Conservation (phyloP, 768 basidiomycete species). For the Naematelia encephala region DNA sequence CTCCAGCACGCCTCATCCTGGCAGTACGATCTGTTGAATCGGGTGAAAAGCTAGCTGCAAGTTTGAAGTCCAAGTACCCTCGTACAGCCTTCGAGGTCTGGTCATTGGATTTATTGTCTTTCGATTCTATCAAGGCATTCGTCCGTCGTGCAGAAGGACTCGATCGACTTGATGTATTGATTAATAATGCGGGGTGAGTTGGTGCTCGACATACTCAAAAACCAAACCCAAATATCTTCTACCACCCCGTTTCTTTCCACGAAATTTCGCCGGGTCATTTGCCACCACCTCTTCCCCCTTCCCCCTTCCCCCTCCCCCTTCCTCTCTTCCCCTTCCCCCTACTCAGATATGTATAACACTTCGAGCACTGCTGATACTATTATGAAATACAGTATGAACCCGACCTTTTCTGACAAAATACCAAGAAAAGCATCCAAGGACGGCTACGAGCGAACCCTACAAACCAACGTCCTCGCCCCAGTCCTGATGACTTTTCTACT, state of each 20-base stretch:
- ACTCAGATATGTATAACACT: background rate
- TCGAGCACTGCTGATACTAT: background rate
- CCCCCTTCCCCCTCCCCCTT: background rate
- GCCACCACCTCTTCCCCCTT: background rate
- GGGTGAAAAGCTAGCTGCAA: slow-evolving; percentile 5
- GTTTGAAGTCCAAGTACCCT: slow-evolving; percentile 6
- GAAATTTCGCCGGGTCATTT: background rate
- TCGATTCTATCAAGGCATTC: slow-evolving; percentile 16
- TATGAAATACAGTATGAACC: slow-evolving; percentile 14
- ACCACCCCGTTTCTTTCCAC: background rate
- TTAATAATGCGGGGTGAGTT: slow-evolving; percentile 29
- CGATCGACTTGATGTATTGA: slow-evolving; percentile 15
- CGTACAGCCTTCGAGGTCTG: slow-evolving; percentile 9
- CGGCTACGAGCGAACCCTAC: slow-evolving; percentile 18
- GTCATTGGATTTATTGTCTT: slow-evolving; percentile 11
- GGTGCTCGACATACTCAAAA: background rate
- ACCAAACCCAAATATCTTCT: no score
- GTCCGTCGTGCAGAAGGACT: background rate
- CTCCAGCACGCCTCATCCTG: slow-evolving; percentile 16
- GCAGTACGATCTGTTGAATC: slow-evolving; percentile 14
- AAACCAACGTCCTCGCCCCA: slow-evolving; percentile 21
- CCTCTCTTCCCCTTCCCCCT: background rate
- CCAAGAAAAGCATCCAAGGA: slow-evolving; percentile 11
- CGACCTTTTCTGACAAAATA: slow-evolving; percentile 7
- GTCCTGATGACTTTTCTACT: slow-evolving; percentile 13